phyloP scores from a whole-genome alignment of 2,329 filamentous ascomycete species.

The Cercospora berteroae region DNA sequence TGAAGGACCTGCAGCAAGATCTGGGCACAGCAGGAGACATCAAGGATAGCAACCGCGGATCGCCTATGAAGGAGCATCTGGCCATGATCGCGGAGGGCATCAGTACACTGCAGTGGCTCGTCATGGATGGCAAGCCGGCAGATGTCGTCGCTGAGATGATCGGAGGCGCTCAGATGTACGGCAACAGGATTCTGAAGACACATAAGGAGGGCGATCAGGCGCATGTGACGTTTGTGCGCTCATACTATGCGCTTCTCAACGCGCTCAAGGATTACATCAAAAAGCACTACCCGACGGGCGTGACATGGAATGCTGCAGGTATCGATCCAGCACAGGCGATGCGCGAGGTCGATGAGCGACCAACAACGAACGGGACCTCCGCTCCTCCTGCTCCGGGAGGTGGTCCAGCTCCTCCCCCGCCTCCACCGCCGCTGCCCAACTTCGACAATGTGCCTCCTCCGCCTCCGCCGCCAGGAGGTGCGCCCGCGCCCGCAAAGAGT shows the following conservation, averaged over 20 bases:
- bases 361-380: conserved; percentile 40
- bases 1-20: conserved; percentile 82
- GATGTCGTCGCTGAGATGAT: conserved; percentile 83
- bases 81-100: conserved; percentile 88
- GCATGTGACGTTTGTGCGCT: conserved; percentile 83
- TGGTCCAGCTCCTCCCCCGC: conserved; percentile 63
- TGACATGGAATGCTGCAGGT: conserved; percentile 82
- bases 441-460: conserved; percentile 56
- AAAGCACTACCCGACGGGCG: conserved; percentile 72
- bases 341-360: conserved; percentile 51
- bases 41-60: conserved; percentile 75
- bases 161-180: conserved; percentile 85
- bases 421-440: conserved; percentile 58
- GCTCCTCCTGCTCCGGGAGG: conserved; percentile 55
- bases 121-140: conserved; percentile 74
- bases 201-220: conserved; percentile 79
- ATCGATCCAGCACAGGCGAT: conserved; percentile 70
- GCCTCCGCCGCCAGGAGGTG: conserved; percentile 47
- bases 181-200: conserved; percentile 89
- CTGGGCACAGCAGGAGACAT: conserved; percentile 77
- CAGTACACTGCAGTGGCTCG: conserved; percentile 86
- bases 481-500: conserved; percentile 54
- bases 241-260: conserved; percentile 89
- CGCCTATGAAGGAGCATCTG: conserved; percentile 74
- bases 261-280: conserved; percentile 81